Evolutionary conservation across 208 protist genomes (phyloP), one percentile per base, ranked within the genome.

Genomic region (Acanthamoeba triangularis): DNA sequence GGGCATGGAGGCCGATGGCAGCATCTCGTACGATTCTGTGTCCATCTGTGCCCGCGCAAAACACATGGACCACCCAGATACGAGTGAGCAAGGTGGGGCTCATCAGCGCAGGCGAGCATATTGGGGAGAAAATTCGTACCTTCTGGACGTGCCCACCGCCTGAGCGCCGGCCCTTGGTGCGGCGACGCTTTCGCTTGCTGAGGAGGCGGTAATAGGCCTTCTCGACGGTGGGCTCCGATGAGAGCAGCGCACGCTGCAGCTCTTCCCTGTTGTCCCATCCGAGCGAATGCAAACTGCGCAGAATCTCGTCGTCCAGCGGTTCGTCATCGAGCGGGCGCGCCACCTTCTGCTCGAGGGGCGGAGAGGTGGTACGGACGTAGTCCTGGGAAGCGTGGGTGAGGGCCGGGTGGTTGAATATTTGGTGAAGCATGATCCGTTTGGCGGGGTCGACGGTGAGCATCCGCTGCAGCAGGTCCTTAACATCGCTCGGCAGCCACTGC

Each of bases 371-470:
- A 0, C 41, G 35, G 25, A n/a, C 25, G 67, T 56, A 37, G 49
- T 44, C 90, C 4, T 80, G 67, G 30, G 49, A 20, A 47, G 23
- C 23, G 30, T 72, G 49, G 28, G 47, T 30, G 94, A 96, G 97
- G 95, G 97, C 98, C 23, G 97, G 94, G 90, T 98, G 97, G 37
- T 30, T 54, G 63, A 94, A 97, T 56, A 98, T 98, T 35, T 98
- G 94, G 20, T 88, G 67, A 37, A 98, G 96, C 16, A 96, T 98
- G 91, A 98, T 97, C 44, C 98, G 84, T 54, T 97, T 96, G n/a
- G 49, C 93, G 28, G 98, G 98, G 80, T 98, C 96, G 14, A 98
- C 97, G 28, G 91, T 96, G n/a, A 98, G 96, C 96, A 98, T 98
- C n/a, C 59, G 76, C 25, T 35, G 74, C 33, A 98, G 95, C 16